Evolutionary conservation across 192 early-diverging fungal species (phyloP).

Genomic region (Coemansia sp.): DNA sequence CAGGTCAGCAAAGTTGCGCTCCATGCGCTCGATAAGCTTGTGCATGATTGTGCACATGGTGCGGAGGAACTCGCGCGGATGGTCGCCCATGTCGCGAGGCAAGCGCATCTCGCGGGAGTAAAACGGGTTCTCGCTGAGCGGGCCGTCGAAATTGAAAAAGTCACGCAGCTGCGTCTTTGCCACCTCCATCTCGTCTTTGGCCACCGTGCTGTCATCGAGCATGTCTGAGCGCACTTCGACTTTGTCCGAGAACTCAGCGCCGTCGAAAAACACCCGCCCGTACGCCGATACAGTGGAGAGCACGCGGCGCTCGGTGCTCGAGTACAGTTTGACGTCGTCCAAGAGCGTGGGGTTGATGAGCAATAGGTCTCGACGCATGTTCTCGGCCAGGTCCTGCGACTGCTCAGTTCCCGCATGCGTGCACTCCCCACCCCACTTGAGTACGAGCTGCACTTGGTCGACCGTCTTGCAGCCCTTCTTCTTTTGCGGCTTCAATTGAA

Average conservation of each 20-base stretch:
- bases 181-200: constrained; percentile 90
- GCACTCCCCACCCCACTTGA: constrained; percentile 97
- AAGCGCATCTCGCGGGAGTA: constrained; percentile 18
- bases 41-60: constrained; percentile 72
- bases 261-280: constrained; percentile 53
- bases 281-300: constrained; percentile 76
- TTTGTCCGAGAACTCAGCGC: constrained; percentile 48
- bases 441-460: constrained; percentile 73
- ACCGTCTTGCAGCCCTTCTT: constrained; percentile 50
- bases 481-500: constrained; percentile 83
- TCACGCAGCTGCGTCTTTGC: constrained; percentile 78
- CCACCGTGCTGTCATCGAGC: constrained; percentile 92
- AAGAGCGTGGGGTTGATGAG: constrained; percentile 87
- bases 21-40: constrained; percentile 71
- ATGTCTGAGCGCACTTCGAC: constrained; percentile 83
- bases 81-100: constrained; percentile 35
- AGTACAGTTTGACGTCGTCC: constrained; percentile 84
- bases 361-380: constrained; percentile 85
- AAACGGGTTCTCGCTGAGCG: constrained; percentile 30
- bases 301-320: constrained; percentile 86
- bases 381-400: constrained; percentile 87
- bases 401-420: constrained; percentile 93
- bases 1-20: constrained; percentile 67
- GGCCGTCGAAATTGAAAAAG: constrained; percentile 57
- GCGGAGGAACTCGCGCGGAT: constrained; percentile 57